phyloP scores from a whole-genome alignment of 2,329 filamentous ascomycete species.

The Gnomoniopsis sp. region DNA sequence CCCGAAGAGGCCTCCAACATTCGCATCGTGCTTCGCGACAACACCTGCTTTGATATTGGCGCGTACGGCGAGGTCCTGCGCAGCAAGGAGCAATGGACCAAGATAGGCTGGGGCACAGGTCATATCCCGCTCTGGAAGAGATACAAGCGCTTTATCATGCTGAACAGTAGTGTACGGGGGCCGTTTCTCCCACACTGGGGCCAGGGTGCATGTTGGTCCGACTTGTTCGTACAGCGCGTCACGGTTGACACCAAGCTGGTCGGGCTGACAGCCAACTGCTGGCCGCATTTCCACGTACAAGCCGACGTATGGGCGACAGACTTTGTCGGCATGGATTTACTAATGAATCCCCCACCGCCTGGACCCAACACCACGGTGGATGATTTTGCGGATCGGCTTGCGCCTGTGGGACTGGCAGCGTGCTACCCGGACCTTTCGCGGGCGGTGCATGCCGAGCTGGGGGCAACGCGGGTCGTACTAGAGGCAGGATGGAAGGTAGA shows the following conservation, averaged over 20 bases:
- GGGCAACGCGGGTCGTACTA: conserved; percentile 27
- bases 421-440: conserved; percentile 27
- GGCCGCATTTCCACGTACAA: conserved; percentile 32
- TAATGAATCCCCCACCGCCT: conserved; percentile 29
- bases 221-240: conserved; percentile 29
- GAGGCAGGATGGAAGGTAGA: conserved; percentile 31
- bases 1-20: conserved; percentile 29
- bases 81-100: conserved; percentile 3
- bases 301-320: conserved; percentile 38
- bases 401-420: conserved; percentile 26
- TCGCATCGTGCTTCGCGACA: conserved; percentile 26
- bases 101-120: conserved; percentile 16
- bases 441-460: conserved; percentile 31
- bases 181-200: conserved; percentile 35
- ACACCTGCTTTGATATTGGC: conserved; percentile 35
- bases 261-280: conserved; percentile 34
- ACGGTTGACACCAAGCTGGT: conserved; percentile 30
- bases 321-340: conserved; percentile 31
- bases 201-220: conserved; percentile 32
- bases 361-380: conserved; percentile 19
- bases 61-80: conserved; percentile 32
- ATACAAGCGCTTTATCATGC: conserved; percentile 33
- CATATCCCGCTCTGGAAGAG: conserved; percentile 27
- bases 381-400: conserved; percentile 23
- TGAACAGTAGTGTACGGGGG: conserved; percentile 33